Evolutionary conservation across 2,329 filamentous ascomycete genomes (phyloP).

Genomic region (Boeremia exigua): DNA sequence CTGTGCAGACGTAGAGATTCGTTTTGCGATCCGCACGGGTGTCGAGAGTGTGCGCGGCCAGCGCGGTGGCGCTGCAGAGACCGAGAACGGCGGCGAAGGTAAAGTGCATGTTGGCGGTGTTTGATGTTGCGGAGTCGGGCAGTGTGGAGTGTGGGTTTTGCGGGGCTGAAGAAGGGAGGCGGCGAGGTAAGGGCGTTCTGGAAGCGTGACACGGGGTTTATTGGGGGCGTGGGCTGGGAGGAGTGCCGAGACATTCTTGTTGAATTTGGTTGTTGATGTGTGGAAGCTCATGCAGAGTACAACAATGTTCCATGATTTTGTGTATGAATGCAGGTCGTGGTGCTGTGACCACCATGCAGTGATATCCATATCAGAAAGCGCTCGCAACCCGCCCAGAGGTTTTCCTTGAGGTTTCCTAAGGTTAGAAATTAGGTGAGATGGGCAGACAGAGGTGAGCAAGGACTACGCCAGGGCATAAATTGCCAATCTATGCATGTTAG

Average conservation of each 20-base stretch:
- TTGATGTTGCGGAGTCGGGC: background rate
- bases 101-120: background rate
- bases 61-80: background rate
- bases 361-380: no score
- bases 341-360: no score
- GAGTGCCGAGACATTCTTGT: background rate
- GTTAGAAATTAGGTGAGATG: no score
- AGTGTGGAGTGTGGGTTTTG: background rate
- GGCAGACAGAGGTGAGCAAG: no score
- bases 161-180: background rate
- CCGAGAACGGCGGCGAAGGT: background rate
- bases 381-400: no score
- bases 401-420: no score
- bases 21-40: conserved; percentile 8
- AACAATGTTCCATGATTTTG: no score
- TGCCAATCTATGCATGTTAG: no score
- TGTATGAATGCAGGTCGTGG: no score
- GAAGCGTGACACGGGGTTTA: background rate
- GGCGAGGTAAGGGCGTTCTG: conserved; percentile 6
- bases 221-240: background rate
- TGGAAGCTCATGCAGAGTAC: background rate
- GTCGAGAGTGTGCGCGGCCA: background rate
- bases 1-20: conserved; percentile 28
- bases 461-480: no score
- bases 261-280: background rate